Conservation (phyloP, 2,329 filamentous ascomycete species). For the Aspergillus flavus region DNA sequence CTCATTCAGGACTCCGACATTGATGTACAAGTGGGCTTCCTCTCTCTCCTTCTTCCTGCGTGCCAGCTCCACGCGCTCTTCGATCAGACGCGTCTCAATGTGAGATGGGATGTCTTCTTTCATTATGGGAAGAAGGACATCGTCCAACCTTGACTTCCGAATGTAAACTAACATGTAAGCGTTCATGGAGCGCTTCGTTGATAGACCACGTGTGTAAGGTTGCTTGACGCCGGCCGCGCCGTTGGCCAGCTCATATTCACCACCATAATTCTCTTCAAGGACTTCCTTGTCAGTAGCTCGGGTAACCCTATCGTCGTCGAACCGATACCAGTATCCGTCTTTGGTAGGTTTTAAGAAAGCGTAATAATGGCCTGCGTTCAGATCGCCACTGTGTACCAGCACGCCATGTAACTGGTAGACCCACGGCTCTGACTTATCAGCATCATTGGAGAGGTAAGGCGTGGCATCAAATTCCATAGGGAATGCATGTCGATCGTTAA, state of each 20-base stretch:
- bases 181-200: constrained; percentile 73
- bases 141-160: constrained; percentile 79
- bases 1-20: constrained; percentile 78
- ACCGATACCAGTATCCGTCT: constrained; percentile 93
- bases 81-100: constrained; percentile 75
- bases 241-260: constrained; percentile 70
- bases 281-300: constrained; percentile 88
- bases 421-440: constrained; percentile 86
- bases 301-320: constrained; percentile 97
- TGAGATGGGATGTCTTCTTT: constrained; percentile 79
- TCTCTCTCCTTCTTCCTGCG: constrained; percentile 83
- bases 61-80: constrained; percentile 77
- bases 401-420: constrained; percentile 93
- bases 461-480: constrained; percentile 62
- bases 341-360: constrained; percentile 93
- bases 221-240: constrained; percentile 62
- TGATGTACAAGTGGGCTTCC: constrained; percentile 91
- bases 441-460: constrained; percentile 82
- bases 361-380: constrained; percentile 98
- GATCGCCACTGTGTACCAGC: constrained; percentile 91
- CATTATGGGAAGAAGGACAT: constrained; percentile 76
- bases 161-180: constrained; percentile 99
- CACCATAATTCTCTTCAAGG: constrained; percentile 94
- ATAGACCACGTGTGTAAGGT: constrained; percentile 65
- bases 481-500: constrained; percentile 58